phyloP scores from a whole-genome alignment of 129 eudicot species.

The Ambrosia trifida region DNA sequence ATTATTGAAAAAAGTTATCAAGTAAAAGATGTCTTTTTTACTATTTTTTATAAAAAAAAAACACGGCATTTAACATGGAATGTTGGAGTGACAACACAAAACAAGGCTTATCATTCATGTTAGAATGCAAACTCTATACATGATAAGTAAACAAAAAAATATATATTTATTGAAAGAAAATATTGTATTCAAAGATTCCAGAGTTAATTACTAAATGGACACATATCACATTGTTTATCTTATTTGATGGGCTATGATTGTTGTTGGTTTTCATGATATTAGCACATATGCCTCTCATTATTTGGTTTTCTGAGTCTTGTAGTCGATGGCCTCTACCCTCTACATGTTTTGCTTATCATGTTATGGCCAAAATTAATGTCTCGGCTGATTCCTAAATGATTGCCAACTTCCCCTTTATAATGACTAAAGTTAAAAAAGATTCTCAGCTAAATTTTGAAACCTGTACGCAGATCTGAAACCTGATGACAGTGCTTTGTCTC shows the following conservation, averaged over 20 bases:
- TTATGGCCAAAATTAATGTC: constrained; percentile 39
- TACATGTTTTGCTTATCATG: constrained; percentile 35
- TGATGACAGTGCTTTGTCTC: too few species aligned
- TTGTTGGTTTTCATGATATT: constrained; percentile 4
- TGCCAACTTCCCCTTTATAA: constrained; percentile 31
- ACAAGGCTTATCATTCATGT: constrained; percentile 52
- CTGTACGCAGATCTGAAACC: too few species aligned
- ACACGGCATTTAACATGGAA: neutral
- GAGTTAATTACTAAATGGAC: constrained; percentile 18
- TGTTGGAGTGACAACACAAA: neutral
- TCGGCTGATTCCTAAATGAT: constrained; percentile 39
- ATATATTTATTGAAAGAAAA: neutral
- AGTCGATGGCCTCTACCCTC: constrained; percentile 40
- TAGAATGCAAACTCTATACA: constrained; percentile 36
- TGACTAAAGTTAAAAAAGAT: constrained; percentile 2
- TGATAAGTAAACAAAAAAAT: neutral
- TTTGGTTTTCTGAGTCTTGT: constrained; percentile 32
- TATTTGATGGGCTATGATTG: constrained; percentile 22
- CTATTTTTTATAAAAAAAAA: neutral
- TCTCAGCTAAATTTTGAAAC: neutral
- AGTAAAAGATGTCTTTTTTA: neutral
- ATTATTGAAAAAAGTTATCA: neutral
- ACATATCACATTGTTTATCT: constrained; percentile 3
- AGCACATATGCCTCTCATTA: constrained; percentile 28
- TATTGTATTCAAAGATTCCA: constrained; percentile 14